Conservation (phyloP, 2,329 filamentous ascomycete genomes). For the Colletotrichum ledebouriae region DNA sequence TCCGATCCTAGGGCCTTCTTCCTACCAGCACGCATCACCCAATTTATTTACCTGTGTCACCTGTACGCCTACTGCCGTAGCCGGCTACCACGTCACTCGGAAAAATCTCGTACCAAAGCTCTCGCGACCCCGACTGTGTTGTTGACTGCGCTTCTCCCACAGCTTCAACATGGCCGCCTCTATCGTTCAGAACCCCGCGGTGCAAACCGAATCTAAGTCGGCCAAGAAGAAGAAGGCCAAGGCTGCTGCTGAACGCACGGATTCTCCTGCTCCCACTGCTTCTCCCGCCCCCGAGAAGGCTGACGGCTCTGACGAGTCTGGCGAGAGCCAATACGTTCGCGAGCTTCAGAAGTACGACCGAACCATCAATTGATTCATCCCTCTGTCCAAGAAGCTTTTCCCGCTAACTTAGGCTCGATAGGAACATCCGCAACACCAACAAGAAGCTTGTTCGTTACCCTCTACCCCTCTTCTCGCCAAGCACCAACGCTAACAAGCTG, state of each 20-base stretch:
- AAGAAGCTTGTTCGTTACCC: constrained; percentile 86
- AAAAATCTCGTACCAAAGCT: constrained; percentile 32
- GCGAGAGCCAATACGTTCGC: constrained; percentile 84
- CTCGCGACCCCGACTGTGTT: constrained; percentile 33
- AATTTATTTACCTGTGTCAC: constrained; percentile 27
- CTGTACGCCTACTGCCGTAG: constrained; percentile 23
- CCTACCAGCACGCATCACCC: constrained; percentile 23
- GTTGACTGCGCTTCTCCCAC: constrained; percentile 26
- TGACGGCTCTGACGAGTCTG: constrained; percentile 69
- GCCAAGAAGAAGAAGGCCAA: constrained; percentile 76
- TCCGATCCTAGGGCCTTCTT: constrained; percentile 32
- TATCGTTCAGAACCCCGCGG: constrained; percentile 71
- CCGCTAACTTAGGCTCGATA: constrained; percentile 53
- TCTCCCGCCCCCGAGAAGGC: constrained; percentile 64
- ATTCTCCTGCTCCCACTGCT: constrained; percentile 67
- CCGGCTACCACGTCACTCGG: constrained; percentile 33
- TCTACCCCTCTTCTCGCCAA: constrained; percentile 7
- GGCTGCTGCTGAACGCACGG: constrained; percentile 64
- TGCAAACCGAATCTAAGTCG: constrained; percentile 73
- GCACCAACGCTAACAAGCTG: constrained; percentile 29
- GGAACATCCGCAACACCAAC: constrained; percentile 90
- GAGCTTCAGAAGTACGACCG: constrained; percentile 87
- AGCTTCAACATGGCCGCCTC: constrained; percentile 71
- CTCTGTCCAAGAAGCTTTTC: no score
- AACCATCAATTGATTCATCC: constrained; percentile 27